These are phyloP conservation scores for Quercus lobata DNA, from an alignment of 331 rosid genomes.

Conservation along the genomic window DNA sequence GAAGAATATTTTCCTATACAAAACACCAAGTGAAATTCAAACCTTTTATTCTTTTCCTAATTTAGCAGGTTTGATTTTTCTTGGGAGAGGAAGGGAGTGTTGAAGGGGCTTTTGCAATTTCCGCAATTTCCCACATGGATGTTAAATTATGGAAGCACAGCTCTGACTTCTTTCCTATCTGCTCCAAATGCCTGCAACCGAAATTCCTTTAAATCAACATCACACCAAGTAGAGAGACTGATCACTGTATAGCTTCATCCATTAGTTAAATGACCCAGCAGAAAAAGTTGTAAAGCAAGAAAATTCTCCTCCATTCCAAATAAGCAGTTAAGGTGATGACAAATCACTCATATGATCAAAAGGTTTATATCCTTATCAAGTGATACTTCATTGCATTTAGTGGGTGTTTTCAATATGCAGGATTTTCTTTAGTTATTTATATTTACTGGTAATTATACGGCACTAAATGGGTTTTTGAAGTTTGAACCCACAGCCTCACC, in stretches of 20 bases:
- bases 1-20: conserved; percentile 42
- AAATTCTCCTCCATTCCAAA: not conserved
- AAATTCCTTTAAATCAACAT: not conserved
- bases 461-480: no score
- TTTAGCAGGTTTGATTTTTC: conserved; percentile 16
- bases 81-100: not conserved
- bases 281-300: not conserved
- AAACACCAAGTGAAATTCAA: conserved; percentile 3
- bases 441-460: no score
- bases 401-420: not conserved
- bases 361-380: not conserved
- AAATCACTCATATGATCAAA: not conserved
- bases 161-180: conserved; percentile 80
- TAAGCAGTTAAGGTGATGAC: not conserved
- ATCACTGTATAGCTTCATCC: not conserved
- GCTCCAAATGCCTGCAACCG: conserved; percentile 64
- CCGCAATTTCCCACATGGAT: not conserved
- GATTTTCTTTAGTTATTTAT: no score
- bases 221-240: not conserved
- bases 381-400: not conserved
- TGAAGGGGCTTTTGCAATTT: not conserved
- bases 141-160: conserved; percentile 48
- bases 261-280: not conserved
- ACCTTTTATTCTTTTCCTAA: conserved; percentile 37
- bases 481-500: no score